Conservation (phyloP, 306 rosid genomes). For the Prunus padus region DNA sequence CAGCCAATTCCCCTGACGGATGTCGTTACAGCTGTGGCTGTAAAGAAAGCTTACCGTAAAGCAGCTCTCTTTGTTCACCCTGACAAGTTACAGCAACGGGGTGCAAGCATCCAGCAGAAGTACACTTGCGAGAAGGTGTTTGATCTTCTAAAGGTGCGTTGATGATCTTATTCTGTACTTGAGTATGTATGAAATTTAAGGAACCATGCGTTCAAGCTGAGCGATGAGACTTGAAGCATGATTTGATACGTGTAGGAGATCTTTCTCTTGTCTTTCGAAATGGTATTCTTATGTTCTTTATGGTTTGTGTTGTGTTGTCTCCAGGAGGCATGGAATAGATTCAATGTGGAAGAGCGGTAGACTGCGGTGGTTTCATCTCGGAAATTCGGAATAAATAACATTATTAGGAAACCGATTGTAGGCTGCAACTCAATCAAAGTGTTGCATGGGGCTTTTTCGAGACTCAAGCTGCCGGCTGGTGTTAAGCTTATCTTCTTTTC, state of each 20-base stretch:
- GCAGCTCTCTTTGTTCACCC: constrained; percentile 94
- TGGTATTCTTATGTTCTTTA: neutral
- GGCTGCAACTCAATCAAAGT: neutral
- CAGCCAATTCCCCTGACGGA: constrained; percentile 83
- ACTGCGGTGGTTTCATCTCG: neutral
- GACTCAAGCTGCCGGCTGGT: neutral
- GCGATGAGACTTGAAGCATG: neutral
- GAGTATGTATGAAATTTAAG: constrained; percentile 5
- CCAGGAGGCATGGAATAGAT: constrained; percentile 96
- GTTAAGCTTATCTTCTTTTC: neutral
- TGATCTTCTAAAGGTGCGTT: constrained; percentile 88
- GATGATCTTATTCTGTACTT: neutral
- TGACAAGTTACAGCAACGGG: constrained; percentile 94
- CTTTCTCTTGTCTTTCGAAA: neutral
- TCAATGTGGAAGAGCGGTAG: constrained; percentile 80
- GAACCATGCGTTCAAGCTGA: neutral
- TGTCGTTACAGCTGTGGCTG: constrained; percentile 51
- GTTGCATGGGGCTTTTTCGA: too few relatives aligned
- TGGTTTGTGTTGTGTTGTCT: constrained; percentile 18
- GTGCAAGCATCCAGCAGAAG: constrained; percentile 90
- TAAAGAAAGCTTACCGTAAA: constrained; percentile 82
- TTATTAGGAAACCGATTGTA: constrained; percentile 4
- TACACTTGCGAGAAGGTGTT: constrained; percentile 91
- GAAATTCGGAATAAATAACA: neutral
- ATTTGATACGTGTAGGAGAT: neutral